These are phyloP conservation scores for Epichloe aotearoae DNA, from an alignment of 2,329 filamentous ascomycete species.

Conservation along the genomic window DNA sequence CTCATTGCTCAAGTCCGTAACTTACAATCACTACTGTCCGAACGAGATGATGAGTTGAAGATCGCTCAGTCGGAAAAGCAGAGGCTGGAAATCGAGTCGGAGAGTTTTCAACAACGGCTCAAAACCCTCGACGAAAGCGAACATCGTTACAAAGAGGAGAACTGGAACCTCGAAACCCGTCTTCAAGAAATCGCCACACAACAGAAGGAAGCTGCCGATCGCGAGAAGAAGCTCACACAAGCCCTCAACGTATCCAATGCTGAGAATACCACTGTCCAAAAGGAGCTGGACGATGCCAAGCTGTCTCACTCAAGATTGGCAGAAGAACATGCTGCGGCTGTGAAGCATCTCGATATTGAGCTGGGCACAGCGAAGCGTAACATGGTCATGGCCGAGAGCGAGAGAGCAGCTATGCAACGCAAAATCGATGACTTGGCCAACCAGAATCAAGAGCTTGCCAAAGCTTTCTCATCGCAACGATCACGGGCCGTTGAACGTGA, in stretches of 20 bases:
- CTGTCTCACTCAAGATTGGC: conserved; percentile 62
- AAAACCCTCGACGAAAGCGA: conserved; percentile 84
- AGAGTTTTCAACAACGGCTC: conserved; percentile 66
- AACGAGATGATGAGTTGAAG: conserved; percentile 79
- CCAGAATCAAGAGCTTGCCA: conserved; percentile 85
- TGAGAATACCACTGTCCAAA: conserved; percentile 67
- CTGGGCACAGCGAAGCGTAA: conserved; percentile 72
- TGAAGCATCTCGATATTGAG: conserved; percentile 83
- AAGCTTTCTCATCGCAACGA: conserved; percentile 63
- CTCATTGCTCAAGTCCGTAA: conserved; percentile 88
- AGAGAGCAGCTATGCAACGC: conserved; percentile 63
- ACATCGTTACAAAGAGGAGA: conserved; percentile 93
- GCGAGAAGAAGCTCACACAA: conserved; percentile 70
- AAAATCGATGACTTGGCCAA: conserved; percentile 78
- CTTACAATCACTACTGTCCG: conserved; percentile 68
- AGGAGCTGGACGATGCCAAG: conserved; percentile 84
- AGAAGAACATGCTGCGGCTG: conserved; percentile 64
- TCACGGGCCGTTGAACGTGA: conserved; percentile 54
- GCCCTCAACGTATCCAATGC: conserved; percentile 53
- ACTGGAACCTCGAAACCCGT: conserved; percentile 92
- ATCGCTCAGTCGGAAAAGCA: conserved; percentile 61
- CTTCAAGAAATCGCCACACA: conserved; percentile 68
- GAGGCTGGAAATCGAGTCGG: conserved; percentile 68
- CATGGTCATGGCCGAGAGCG: conserved; percentile 62
- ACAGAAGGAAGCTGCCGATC: conserved; percentile 64